Percentiles rank a stretch among this genome's conserved stretches.
phyloP scores from a whole-genome alignment of 2,329 filamentous ascomycete species.

The Fusarium piperis region DNA sequence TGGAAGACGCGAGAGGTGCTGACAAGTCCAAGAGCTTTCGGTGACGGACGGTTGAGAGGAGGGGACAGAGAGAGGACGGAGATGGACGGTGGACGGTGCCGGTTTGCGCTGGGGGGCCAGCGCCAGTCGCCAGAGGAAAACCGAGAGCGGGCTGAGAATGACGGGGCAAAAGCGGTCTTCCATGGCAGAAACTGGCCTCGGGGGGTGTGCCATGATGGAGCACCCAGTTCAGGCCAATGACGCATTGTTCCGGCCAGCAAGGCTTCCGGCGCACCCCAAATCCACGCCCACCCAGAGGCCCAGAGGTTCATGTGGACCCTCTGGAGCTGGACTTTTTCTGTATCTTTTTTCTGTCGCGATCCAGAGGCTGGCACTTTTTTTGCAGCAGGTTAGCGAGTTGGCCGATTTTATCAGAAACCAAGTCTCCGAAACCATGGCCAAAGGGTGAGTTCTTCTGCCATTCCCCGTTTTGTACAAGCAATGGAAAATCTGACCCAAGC shows the following conservation, averaged over 20 bases:
- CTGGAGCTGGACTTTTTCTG: conserved; percentile 39
- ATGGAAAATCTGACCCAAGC: conserved; percentile 29
- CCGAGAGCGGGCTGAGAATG: conserved; percentile 44
- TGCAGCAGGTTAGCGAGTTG: conserved; percentile 16
- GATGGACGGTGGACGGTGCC: conserved; percentile 30
- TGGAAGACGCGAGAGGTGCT: conserved; percentile 14
- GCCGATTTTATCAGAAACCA: conserved; percentile 6
- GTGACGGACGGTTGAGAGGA: conserved; percentile 10
- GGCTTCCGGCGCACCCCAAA: conserved; percentile 23
- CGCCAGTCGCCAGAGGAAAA: conserved; percentile 34
- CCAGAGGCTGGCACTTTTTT: conserved; percentile 21
- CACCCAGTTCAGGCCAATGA: conserved; percentile 44
- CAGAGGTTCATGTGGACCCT: conserved; percentile 29
- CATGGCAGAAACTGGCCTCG: conserved; percentile 45
- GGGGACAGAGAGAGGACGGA: conserved; percentile 25
- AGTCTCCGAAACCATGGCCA: conserved; percentile 35
- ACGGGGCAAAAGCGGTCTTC: conserved; percentile 44
- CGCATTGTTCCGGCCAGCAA: conserved; percentile 42
- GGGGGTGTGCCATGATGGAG: conserved; percentile 30
- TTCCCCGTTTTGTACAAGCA: conserved; percentile 2
- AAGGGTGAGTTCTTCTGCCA: conserved; percentile 27
- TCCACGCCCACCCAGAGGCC: conserved; percentile 8
- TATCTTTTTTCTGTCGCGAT: conserved; percentile 36
- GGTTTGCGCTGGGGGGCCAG: conserved; percentile 39
- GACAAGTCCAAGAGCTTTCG: conserved; percentile 2